These are phyloP conservation scores for Leucosporidium scottii DNA, from an alignment of 768 basidiomycete genomes.

Conservation along the genomic window DNA sequence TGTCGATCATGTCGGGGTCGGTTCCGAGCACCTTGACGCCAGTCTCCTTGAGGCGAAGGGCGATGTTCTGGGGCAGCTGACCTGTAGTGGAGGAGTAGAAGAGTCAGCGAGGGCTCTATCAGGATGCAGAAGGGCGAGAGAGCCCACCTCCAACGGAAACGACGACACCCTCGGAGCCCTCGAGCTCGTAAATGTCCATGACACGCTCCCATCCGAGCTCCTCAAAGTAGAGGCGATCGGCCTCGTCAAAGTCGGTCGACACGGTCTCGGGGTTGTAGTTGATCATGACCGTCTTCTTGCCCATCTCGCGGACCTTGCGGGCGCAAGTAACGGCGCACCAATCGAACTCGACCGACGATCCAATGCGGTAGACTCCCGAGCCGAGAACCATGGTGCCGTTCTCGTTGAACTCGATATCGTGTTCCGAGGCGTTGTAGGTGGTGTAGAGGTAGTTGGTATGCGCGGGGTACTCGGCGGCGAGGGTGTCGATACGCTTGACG, in stretches of 20 bases:
- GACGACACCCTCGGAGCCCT: slow-evolving; percentile 83
- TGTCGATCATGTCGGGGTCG: slow-evolving; percentile 90
- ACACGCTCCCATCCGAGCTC: slow-evolving; percentile 96
- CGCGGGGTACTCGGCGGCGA: slow-evolving; percentile 97
- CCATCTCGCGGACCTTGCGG: slow-evolving; percentile 80
- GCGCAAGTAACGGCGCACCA: slow-evolving; percentile 99
- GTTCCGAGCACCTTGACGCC: slow-evolving; percentile 93
- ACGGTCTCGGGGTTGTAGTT: slow-evolving; percentile 99
- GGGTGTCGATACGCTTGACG: slow-evolving; percentile 98
- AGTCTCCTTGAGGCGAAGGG: slow-evolving; percentile 80
- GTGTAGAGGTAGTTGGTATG: slow-evolving; percentile 99
- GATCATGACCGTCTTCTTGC: slow-evolving; percentile 94
- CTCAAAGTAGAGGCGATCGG: slow-evolving; percentile 97
- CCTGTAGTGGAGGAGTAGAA: slow-evolving; percentile 47
- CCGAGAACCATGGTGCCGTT: slow-evolving; percentile 99
- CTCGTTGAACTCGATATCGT: slow-evolving; percentile 92
- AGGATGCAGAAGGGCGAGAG: background rate
- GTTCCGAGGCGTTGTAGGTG: slow-evolving; percentile 92
- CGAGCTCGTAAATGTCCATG: slow-evolving; percentile 99
- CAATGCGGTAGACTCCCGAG: slow-evolving; percentile 95
- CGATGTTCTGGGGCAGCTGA: slow-evolving; percentile 97
- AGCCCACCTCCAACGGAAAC: slow-evolving; percentile 88
- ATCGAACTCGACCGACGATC: slow-evolving; percentile 97
- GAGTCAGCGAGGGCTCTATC: background rate
- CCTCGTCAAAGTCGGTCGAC: slow-evolving; percentile 98